phyloP scores from a whole-genome alignment of 2,329 filamentous ascomycete species.

The Aspergillus sclerotialis region DNA sequence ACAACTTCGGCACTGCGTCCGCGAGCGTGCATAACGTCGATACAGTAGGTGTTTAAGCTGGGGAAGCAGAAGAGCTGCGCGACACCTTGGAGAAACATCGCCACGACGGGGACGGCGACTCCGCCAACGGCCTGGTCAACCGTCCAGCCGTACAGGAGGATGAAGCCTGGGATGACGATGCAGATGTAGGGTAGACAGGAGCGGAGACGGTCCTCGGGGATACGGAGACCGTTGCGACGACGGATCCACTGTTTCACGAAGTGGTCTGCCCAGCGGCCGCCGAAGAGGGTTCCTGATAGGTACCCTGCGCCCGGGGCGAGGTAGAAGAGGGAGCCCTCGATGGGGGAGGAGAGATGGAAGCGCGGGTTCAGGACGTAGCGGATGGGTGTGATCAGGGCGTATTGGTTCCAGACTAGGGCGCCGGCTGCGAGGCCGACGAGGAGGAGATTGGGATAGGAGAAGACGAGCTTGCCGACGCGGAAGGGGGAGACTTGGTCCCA shows the following conservation, averaged over 20 bases:
- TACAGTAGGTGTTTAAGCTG: conserved; percentile 69
- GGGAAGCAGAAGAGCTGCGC: conserved; percentile 71
- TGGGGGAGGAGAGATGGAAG: conserved; percentile 59
- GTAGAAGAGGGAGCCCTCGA: conserved; percentile 66
- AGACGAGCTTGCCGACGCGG: conserved; percentile 54
- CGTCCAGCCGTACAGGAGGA: conserved; percentile 64
- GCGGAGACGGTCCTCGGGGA: conserved; percentile 63
- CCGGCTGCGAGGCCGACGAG: conserved; percentile 55
- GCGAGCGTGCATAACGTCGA: conserved; percentile 66
- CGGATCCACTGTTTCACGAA: conserved; percentile 59
- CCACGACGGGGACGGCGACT: conserved; percentile 56
- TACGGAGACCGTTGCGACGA: conserved; percentile 49
- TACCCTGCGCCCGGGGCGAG: conserved; percentile 67
- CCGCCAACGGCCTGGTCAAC: conserved; percentile 51
- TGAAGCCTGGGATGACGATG: conserved; percentile 52
- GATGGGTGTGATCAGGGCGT: conserved; percentile 61
- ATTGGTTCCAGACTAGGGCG: conserved; percentile 69
- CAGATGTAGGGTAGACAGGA: conserved; percentile 53
- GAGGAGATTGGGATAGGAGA: conserved; percentile 62
- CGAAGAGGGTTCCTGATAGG: conserved; percentile 60
- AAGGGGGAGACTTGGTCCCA: conserved; percentile 61
- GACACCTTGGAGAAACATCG: conserved; percentile 68
- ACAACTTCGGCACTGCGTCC: conserved; percentile 64
- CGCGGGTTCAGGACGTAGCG: conserved; percentile 69
- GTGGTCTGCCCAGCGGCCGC: conserved; percentile 64